These are phyloP conservation scores for Pistacia integerrima DNA, from an alignment of 345 rosid genomes.

Conservation along the genomic window DNA sequence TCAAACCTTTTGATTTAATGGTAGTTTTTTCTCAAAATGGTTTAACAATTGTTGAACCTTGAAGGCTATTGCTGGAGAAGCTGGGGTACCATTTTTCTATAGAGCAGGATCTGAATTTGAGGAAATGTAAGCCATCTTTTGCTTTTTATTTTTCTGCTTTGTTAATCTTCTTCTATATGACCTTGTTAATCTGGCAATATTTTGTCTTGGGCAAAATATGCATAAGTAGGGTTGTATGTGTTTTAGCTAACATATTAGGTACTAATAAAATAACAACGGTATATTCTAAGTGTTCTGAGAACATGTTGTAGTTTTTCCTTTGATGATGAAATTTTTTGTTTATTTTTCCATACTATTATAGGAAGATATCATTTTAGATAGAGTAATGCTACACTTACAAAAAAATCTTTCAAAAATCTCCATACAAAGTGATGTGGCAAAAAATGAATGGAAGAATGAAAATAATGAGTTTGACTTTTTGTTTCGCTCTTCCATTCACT, in stretches of 20 bases:
- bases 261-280: too few relatives aligned
- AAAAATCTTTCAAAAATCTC: too few relatives aligned
- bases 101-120: slow-evolving; percentile 99
- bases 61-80: slow-evolving; percentile 99
- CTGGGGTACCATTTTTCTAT: slow-evolving; percentile 98
- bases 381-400: too few relatives aligned
- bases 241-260: not conserved
- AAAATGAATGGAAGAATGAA: too few relatives aligned
- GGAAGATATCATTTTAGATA: not conserved
- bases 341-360: not conserved
- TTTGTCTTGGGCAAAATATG: too few relatives aligned
- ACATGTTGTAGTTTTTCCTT: not conserved
- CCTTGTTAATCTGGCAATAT: not conserved
- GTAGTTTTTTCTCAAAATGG: slow-evolving; percentile 13
- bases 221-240: not conserved
- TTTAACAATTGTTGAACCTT: slow-evolving; percentile 23
- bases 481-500: too few relatives aligned
- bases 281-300: not conserved
- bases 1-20: not conserved
- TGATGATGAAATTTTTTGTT: too few relatives aligned
- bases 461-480: too few relatives aligned
- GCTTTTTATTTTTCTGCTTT: not conserved
- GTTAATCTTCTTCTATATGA: not conserved
- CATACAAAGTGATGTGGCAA: too few relatives aligned
- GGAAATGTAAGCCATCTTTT: slow-evolving; percentile 77